phyloP scores from a whole-genome alignment of 768 basidiomycete species.

The Termitomyces sp. region DNA sequence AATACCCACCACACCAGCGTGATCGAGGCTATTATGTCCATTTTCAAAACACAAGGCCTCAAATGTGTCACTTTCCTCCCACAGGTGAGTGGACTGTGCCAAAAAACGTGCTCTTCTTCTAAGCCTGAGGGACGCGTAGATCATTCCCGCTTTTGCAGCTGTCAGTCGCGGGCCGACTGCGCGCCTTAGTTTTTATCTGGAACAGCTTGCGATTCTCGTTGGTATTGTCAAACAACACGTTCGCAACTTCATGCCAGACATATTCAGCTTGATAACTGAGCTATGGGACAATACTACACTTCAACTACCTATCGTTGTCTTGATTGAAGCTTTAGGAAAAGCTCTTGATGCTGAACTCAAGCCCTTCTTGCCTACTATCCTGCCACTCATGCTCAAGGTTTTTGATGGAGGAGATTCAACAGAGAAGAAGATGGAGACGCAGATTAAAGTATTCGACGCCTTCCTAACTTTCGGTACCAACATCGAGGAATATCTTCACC shows the following conservation, averaged over 20 bases:
- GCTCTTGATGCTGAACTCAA: constrained; percentile 97
- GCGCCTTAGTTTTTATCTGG: constrained; percentile 84
- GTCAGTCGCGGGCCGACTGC: constrained; percentile 82
- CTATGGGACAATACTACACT: constrained; percentile 84
- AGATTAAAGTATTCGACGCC: constrained; percentile 91
- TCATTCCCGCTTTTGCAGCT: constrained; percentile 90
- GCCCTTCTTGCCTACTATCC: constrained; percentile 85
- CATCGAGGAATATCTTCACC: constrained; percentile 96
- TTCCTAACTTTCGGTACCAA: constrained; percentile 94
- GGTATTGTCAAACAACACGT: constrained; percentile 97
- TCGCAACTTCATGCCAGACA: constrained; percentile 81
- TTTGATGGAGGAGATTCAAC: constrained; percentile 78
- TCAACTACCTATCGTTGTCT: constrained; percentile 86
- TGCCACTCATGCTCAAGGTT: constrained; percentile 85
- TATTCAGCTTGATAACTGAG: constrained; percentile 82
- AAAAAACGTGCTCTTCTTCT: not conserved
- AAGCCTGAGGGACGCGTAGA: constrained; percentile 35
- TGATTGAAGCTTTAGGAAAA: constrained; percentile 89
- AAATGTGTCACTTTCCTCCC: constrained; percentile 95
- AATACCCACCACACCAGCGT: constrained; percentile 87
- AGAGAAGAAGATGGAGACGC: constrained; percentile 72
- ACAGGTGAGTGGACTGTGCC: constrained; percentile 48
- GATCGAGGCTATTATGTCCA: constrained; percentile 97
- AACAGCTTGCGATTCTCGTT: constrained; percentile 92
- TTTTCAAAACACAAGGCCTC: constrained; percentile 96